Conservation (phyloP, 2,329 filamentous ascomycete genomes). For the Aspergillus intermedius region DNA sequence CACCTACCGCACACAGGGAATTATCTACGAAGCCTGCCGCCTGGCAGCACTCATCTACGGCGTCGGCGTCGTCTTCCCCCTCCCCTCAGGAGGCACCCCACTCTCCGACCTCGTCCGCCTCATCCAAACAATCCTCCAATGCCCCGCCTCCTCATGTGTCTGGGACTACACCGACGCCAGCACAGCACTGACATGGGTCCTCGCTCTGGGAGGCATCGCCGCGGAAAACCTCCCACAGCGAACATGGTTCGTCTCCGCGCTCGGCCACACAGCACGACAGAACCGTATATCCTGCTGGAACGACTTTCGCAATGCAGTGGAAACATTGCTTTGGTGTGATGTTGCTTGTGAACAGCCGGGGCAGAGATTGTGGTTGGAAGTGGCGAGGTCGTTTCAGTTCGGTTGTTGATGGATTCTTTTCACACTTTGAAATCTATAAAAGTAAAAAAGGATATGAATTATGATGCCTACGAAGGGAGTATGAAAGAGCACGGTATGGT, state of each 20-base stretch:
- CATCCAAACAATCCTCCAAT: slow-evolving; percentile 19
- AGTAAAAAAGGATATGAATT: slow-evolving; percentile 3
- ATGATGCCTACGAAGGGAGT: slow-evolving; percentile 2
- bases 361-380: slow-evolving; percentile 23
- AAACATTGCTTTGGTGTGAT: slow-evolving; percentile 30
- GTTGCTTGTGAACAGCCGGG: slow-evolving; percentile 28
- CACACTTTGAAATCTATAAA: background rate
- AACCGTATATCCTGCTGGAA: slow-evolving; percentile 20
- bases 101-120: slow-evolving; percentile 23
- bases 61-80: slow-evolving; percentile 34
- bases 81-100: slow-evolving; percentile 33
- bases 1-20: slow-evolving; percentile 14
- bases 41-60: slow-evolving; percentile 32
- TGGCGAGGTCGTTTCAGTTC: slow-evolving; percentile 3
- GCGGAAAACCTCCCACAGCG: slow-evolving; percentile 25
- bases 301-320: slow-evolving; percentile 18
- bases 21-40: slow-evolving; percentile 31
- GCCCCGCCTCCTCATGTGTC: slow-evolving; percentile 12
- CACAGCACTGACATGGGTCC: slow-evolving; percentile 29
- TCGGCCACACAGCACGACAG: slow-evolving; percentile 16
- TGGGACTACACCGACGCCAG: slow-evolving; percentile 22
- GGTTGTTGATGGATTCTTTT: background rate
- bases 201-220: slow-evolving; percentile 34
- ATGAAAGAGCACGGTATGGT: background rate
- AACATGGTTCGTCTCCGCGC: slow-evolving; percentile 25